Base-by-base conservation (phyloP, 495 filamentous ascomycete species). In the Clavariopsis aquatica region DNA sequence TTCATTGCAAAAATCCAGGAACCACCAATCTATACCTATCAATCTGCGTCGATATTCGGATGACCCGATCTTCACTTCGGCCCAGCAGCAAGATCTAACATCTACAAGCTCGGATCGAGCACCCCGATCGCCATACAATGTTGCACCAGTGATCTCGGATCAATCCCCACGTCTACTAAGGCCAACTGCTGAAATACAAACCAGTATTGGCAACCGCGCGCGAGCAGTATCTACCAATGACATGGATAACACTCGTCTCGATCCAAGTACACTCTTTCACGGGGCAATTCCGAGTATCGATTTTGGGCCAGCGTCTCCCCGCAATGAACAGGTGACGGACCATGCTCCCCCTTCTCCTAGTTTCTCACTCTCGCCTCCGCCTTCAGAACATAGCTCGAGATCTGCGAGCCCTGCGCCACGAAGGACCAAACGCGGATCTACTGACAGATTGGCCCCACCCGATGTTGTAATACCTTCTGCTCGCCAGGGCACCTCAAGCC, bases 1-100 rank as follows among this genome's bases (percentile, higher is more conserved):
- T 7, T 89, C 90, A 3, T 76, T 98, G 51, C 85, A 94, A 66
- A 91, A 86, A 68, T 87, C 87, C 29, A 83, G 88, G 68, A 93
- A 89, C 63, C 83, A 88, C 53, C 83, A 86, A 52, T 79, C 87
- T 36, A 78, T 83, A 20, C 85, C 85, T 13, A 85, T 96, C 34
- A 81, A 87, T 65, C 74, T 85, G 17, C 83, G 89, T 52, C 82
- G 88, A 57, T 90, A 90, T 73, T 91, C 90, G 1, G 87, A 92
- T 55, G 85, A 89, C 67, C 65, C 78, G 2, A 70, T 71, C n/a
- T 79, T 77, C 56, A 76, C 73, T 8, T 64, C 74, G 7, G 75
- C 75, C 19, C 79, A 79, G 54, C 74, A 81, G 52, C 77, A 79
- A 52, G 81, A 85, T 68, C 79, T 78, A 15, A 68, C 80, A 5